phyloP scores from a whole-genome alignment of 441 rosid species.

The Adansonia rubrostipa region DNA sequence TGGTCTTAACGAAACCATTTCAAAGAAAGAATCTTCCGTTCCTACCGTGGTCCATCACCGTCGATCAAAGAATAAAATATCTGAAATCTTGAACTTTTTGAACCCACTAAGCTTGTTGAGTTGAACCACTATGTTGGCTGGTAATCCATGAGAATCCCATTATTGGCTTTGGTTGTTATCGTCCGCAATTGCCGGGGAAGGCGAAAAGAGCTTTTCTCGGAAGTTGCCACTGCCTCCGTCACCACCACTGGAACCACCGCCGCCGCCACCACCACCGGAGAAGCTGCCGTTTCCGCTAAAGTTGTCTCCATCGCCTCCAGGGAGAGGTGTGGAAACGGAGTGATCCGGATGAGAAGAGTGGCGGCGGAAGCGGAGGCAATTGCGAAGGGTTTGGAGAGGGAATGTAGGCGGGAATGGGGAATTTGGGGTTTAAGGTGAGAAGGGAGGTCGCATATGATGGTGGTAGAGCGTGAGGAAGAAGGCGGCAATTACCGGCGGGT shows the following conservation, averaged over 20 bases:
- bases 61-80: slow-evolving; percentile 73
- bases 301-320: slow-evolving; percentile 16
- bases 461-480: slow-evolving; percentile 36
- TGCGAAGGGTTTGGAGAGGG: slow-evolving; percentile 44
- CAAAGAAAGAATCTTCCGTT: slow-evolving; percentile 87
- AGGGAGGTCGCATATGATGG: slow-evolving; percentile 50
- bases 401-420: slow-evolving; percentile 34
- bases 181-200: slow-evolving; percentile 59
- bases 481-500: slow-evolving; percentile 26
- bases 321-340: slow-evolving; percentile 28
- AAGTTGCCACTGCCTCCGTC: slow-evolving; percentile 44
- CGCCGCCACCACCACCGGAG: background rate
- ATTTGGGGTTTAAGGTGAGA: slow-evolving; percentile 40
- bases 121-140: slow-evolving; percentile 78
- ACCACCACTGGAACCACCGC: slow-evolving; percentile 30
- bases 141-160: slow-evolving; percentile 92
- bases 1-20: slow-evolving; percentile 86
- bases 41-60: slow-evolving; percentile 63
- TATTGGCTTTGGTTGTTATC: slow-evolving; percentile 65
- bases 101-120: slow-evolving; percentile 78
- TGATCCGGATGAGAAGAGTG: slow-evolving; percentile 41
- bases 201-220: slow-evolving; percentile 54
- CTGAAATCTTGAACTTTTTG: slow-evolving; percentile 78
- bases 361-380: slow-evolving; percentile 56
- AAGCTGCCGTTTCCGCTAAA: slow-evolving; percentile 32